Evolutionary conservation across 768 basidiomycete species (phyloP).

Genomic region (Hirschioporus abietinus): DNA sequence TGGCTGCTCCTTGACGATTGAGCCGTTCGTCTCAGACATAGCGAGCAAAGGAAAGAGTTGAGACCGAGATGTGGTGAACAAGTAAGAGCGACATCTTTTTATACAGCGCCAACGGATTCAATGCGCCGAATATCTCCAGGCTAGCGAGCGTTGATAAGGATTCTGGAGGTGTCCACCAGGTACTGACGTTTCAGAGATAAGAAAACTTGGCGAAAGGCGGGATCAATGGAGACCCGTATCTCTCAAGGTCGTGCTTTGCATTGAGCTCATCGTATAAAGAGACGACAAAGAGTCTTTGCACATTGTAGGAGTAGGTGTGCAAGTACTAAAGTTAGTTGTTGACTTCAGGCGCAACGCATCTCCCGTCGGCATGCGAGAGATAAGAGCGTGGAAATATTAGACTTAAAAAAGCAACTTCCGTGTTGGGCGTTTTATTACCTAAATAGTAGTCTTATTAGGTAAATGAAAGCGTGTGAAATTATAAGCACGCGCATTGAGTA

Average conservation of each 20-base stretch:
- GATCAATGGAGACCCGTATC: neutral
- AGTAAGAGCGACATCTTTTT: neutral
- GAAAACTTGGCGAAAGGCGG: neutral
- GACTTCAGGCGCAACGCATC: neutral
- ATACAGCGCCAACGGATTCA: neutral
- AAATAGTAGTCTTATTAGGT: neutral
- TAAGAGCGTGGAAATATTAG: neutral
- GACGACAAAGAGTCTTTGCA: neutral
- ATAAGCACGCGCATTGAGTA: neutral
- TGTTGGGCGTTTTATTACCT: neutral
- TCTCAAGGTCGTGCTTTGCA: neutral
- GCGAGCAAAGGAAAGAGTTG: neutral
- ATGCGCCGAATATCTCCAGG: neutral
- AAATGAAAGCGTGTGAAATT: neutral
- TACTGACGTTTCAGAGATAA: neutral
- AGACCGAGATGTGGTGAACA: neutral
- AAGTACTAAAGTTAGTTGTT: neutral
- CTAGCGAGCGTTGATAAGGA: neutral
- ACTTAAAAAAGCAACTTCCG: neutral
- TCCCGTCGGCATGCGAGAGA: neutral
- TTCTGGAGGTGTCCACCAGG: neutral
- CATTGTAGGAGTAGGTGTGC: neutral
- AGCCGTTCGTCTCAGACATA: neutral
- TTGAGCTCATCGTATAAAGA: neutral
- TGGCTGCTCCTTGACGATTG: slow-evolving; percentile 25